Conservation (phyloP, 257 asterid species). For the Penstemon davidsonii region DNA sequence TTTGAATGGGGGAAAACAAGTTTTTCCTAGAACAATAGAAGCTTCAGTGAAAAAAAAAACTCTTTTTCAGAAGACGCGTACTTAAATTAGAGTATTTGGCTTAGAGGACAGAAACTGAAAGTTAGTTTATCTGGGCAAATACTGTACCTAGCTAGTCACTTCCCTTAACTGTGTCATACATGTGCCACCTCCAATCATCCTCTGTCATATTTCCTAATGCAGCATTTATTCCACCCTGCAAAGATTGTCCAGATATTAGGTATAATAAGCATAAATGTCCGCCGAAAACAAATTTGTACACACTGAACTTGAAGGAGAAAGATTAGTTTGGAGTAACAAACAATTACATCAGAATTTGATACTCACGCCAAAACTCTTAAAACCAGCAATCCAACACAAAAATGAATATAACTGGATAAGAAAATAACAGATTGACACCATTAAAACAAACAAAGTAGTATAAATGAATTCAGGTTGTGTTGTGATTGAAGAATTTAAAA, state of each 20-base stretch:
- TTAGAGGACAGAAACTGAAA: conserved; percentile 4
- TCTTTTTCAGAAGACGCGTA: too few relatives aligned
- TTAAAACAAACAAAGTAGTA: background rate
- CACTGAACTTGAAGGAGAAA: conserved; percentile 5
- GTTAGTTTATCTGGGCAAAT: conserved; percentile 5
- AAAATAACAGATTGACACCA: background rate
- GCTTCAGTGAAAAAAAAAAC: too few relatives aligned
- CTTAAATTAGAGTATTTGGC: background rate
- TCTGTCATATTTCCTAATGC: conserved; percentile 95
- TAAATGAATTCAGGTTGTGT: too few relatives aligned
- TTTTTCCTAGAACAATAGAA: too few relatives aligned
- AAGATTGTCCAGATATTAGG: conserved; percentile 7
- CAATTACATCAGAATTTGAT: background rate
- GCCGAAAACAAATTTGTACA: conserved; percentile 2
- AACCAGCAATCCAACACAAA: background rate
- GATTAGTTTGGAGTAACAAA: background rate
- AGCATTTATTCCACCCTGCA: conserved; percentile 97
- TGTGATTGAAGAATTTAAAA: background rate
- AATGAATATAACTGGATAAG: background rate
- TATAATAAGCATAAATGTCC: conserved; percentile 4
- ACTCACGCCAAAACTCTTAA: background rate
- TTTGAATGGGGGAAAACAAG: too few relatives aligned
- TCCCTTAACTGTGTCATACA: conserved; percentile 98
- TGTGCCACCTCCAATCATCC: conserved; percentile 99
- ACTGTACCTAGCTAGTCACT: conserved; percentile 92